phyloP scores from a whole-genome alignment of 2,329 filamentous ascomycete genomes.

The Epichloe gansuensis region DNA sequence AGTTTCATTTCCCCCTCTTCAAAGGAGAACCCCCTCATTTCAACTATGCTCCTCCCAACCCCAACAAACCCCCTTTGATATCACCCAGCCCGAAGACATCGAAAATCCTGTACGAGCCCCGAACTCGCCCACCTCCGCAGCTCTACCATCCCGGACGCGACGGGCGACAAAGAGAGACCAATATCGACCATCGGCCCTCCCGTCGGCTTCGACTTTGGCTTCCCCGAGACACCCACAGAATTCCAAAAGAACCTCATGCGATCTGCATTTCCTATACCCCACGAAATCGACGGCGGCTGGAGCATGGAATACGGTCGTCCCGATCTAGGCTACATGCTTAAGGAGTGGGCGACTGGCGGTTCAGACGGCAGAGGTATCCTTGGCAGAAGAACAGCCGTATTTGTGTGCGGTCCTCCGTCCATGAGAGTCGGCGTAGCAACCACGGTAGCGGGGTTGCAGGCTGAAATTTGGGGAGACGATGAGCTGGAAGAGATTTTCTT shows the following conservation, averaged over 20 bases:
- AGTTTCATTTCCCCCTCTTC: conserved; percentile 48
- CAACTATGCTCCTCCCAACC: conserved; percentile 38
- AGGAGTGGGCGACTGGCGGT: conserved; percentile 66
- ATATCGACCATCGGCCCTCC: conserved; percentile 47
- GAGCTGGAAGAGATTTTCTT: conserved; percentile 81
- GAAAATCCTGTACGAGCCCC: conserved; percentile 27
- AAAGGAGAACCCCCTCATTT: conserved; percentile 44
- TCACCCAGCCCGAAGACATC: conserved; percentile 11
- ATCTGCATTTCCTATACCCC: conserved; percentile 66
- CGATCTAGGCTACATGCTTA: conserved; percentile 76
- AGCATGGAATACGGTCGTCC: conserved; percentile 86
- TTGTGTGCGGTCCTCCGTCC: conserved; percentile 78
- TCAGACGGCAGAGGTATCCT: conserved; percentile 55
- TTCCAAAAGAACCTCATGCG: conserved; percentile 85
- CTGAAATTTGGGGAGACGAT: conserved; percentile 67
- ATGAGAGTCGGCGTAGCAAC: conserved; percentile 86
- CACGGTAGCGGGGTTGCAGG: conserved; percentile 72
- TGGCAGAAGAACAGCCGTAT: conserved; percentile 73
- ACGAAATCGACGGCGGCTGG: conserved; percentile 68
- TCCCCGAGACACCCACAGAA: conserved; percentile 71
- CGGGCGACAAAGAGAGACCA: conserved; percentile 25
- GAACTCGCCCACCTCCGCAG: conserved; percentile 47
- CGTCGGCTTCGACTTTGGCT: conserved; percentile 65
- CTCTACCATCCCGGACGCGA: conserved; percentile 23
- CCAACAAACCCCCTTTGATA: conserved; percentile 11